phyloP scores from a whole-genome alignment of 495 filamentous ascomycete species.

The Neurospora tetraspora region DNA sequence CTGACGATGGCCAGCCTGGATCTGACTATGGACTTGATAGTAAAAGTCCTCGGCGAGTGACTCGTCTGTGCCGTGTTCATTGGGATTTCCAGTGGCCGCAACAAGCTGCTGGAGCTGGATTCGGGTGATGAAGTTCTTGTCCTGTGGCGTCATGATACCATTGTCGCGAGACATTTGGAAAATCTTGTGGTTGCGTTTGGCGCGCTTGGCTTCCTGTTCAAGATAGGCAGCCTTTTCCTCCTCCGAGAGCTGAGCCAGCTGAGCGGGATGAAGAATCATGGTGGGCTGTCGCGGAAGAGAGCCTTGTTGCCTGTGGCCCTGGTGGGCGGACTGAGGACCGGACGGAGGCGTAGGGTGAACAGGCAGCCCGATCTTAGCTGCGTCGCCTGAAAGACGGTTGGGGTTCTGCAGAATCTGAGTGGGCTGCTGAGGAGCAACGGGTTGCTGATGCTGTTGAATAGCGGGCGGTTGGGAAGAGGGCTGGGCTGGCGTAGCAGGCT shows the following conservation, averaged over 20 bases:
- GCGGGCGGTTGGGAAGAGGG: conserved; percentile 20
- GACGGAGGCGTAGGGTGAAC: conserved; percentile 15
- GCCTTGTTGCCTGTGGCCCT: conserved; percentile 25
- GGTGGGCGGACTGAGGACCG: conserved; percentile 15
- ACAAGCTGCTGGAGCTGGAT: conserved; percentile 97
- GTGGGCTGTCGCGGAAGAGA: conserved; percentile 28
- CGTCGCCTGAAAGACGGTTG: conserved; percentile 32
- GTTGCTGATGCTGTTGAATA: conserved; percentile 40
- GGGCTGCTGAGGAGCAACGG: conserved; percentile 36
- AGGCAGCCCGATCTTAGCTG: conserved; percentile 18
- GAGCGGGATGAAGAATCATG: conserved; percentile 58
- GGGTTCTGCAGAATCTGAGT: conserved; percentile 47
- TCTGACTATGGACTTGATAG: conserved; percentile 92
- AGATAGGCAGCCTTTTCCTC: conserved; percentile 69
- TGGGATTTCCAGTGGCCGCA: conserved; percentile 76
- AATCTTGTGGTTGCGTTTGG: conserved; percentile 98
- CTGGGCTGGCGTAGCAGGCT: conserved; percentile 20
- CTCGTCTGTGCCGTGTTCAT: conserved; percentile 68
- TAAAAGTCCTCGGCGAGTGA: conserved; percentile 90
- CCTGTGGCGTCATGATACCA: conserved; percentile 95
- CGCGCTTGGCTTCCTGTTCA: conserved; percentile 84
- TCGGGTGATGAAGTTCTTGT: conserved; percentile 98
- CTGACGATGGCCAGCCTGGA: conserved; percentile 76
- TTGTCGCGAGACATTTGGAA: conserved; percentile 87
- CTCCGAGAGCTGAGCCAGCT: conserved; percentile 67